Conservation (phyloP, 2,329 filamentous ascomycete genomes). For the Colletotrichum sp. region DNA sequence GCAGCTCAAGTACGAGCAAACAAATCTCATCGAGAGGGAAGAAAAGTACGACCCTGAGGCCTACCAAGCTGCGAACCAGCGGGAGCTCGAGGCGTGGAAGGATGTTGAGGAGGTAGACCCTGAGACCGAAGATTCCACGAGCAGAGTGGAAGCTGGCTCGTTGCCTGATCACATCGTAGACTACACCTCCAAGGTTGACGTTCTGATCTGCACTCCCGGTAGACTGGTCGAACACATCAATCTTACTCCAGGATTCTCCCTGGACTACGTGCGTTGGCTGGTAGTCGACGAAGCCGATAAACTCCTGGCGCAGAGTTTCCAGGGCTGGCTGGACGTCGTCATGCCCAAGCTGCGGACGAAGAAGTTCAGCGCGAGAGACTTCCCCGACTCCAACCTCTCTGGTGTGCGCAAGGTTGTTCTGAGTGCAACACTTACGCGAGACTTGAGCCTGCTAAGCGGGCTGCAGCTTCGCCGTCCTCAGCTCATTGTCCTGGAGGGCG, state of each 20-base stretch:
- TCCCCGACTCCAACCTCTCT: conserved; percentile 54
- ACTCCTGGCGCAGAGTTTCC: conserved; percentile 87
- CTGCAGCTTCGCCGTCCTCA: conserved; percentile 76
- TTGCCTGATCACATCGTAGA: conserved; percentile 68
- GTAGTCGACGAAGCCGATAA: conserved; percentile 95
- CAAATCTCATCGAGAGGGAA: conserved; percentile 48
- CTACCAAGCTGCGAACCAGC: conserved; percentile 52
- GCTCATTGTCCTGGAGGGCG: conserved; percentile 75
- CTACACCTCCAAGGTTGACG: conserved; percentile 77
- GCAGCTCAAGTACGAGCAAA: conserved; percentile 69
- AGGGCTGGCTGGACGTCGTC: conserved; percentile 83
- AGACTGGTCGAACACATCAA: conserved; percentile 90
- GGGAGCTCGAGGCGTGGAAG: conserved; percentile 40
- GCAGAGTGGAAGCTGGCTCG: conserved; percentile 19
- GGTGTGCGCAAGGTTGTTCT: conserved; percentile 81
- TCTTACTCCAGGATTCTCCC: conserved; percentile 79
- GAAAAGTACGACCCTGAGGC: conserved; percentile 68
- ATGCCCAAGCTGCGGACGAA: conserved; percentile 62
- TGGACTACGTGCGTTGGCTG: conserved; percentile 83
- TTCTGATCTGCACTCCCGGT: conserved; percentile 91
- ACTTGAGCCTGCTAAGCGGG: conserved; percentile 79
- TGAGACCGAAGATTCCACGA: conserved; percentile 44
- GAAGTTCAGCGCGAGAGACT: conserved; percentile 57
- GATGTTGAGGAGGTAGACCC: conserved; percentile 46
- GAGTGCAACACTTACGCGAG: conserved; percentile 90